Evolutionary conservation across 106 monocot genomes (phyloP).

Genomic region (Agapanthus africanus): DNA sequence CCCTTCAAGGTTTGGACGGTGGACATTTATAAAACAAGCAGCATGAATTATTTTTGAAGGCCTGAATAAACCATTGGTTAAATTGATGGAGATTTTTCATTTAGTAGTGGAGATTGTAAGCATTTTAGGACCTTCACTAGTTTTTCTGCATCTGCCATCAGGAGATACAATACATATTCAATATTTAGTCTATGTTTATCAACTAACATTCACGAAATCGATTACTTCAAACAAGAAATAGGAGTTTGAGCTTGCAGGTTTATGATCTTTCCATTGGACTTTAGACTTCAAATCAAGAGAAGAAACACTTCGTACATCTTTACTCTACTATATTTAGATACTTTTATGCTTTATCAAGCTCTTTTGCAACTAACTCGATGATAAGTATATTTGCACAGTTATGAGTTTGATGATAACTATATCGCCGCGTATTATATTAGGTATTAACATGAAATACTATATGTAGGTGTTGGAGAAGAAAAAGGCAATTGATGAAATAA

Average conservation of each 20-base stretch:
- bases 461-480: slow-evolving; percentile 67
- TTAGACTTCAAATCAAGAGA: not conserved
- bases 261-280: not conserved
- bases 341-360: not conserved
- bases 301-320: not conserved
- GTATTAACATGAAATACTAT: not conserved
- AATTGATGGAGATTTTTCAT: too few species aligned
- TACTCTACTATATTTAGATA: not conserved
- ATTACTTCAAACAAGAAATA: not conserved
- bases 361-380: not conserved
- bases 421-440: not conserved
- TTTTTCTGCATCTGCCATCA: too few species aligned
- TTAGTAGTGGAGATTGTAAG: not conserved
- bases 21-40: too few species aligned
- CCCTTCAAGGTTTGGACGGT: too few species aligned
- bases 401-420: not conserved
- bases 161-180: too few species aligned
- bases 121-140: too few species aligned
- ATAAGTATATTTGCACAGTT: not conserved
- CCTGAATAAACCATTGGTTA: too few species aligned
- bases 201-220: too few species aligned
- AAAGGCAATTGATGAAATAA: slow-evolving; percentile 63
- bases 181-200: too few species aligned
- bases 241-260: not conserved
- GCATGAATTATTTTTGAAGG: too few species aligned